Base-by-base conservation (phyloP, 2,329 filamentous ascomycete genomes). In the Penicillium griseofulvum region DNA sequence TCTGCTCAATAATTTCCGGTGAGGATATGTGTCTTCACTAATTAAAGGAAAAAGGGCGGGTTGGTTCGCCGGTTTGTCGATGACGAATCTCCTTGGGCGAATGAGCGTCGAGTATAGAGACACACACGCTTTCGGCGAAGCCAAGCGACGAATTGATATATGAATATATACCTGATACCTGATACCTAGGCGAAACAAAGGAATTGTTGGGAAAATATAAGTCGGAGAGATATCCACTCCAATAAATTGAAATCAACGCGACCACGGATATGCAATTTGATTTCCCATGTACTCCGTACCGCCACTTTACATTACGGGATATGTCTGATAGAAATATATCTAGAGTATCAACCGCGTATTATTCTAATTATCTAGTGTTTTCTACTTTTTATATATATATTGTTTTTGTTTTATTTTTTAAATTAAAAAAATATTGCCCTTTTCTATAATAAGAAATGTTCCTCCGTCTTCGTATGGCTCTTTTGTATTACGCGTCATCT, bases 81-180 rank as follows among this genome's bases (percentile, higher is more conserved):
- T 70, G 68, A 71, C 67, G 68, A 71, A 69, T 68, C 62, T 46
- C 56, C 43, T 44, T 36, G 58, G 45, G 58, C 68, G 61, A 70
- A 65, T 69, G 59, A 64, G 54, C 53, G 52, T 65, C 49, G 45
- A 68, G 66, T 58, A 64, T 46, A 36, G 53, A 53, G 43, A 51
- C 43, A 60, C 57, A 60, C 56, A 57, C 50, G 51, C 24, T 54
- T 52, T 43, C 50, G 49, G 36, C 28, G 36, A 38, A 39, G 16
- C 29, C 42, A 52, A 46, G 17, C 33, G 39, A 24, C 17, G 24
- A 26, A 49, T 26, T 5, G 17, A 24, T 42, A 24, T 26, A 10
- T 29, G 36, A 24, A 42, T 42, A 14, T 49, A 17, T 12, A n/a
- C n/a, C 28, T 46, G 16, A 24, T 22, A 22, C 22, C 22, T 41